These are phyloP conservation scores for Magnaporthiopsis incrustans DNA, from an alignment of 2,329 filamentous ascomycete species.

Conservation along the genomic window DNA sequence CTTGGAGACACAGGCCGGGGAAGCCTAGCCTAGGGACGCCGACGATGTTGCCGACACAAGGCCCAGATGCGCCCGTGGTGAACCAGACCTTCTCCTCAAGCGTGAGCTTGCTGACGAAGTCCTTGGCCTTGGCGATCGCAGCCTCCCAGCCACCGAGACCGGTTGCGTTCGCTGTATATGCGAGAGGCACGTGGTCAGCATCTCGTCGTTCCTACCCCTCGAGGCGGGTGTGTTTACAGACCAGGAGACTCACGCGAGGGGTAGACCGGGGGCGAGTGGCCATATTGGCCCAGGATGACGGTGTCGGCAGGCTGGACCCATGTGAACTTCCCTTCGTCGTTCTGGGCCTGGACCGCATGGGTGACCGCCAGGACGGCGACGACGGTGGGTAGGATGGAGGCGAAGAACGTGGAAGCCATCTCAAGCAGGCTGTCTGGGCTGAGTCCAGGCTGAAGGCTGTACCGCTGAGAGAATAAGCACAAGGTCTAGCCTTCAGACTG, in stretches of 20 bases:
- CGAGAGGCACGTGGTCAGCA: slow-evolving; percentile 10
- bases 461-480: not conserved
- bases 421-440: slow-evolving; percentile 1
- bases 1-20: slow-evolving; percentile 57
- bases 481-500: not conserved
- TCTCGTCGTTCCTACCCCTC: not conserved
- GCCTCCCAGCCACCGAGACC: slow-evolving; percentile 27
- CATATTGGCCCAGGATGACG: slow-evolving; percentile 21
- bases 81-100: slow-evolving; percentile 47
- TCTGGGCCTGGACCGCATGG: slow-evolving; percentile 2
- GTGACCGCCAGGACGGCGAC: slow-evolving; percentile 8
- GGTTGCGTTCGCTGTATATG: slow-evolving; percentile 25
- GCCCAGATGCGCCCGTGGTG: slow-evolving; percentile 9
- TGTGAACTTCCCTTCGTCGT: slow-evolving; percentile 22
- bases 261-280: slow-evolving; percentile 27
- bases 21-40: slow-evolving; percentile 47
- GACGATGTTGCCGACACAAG: slow-evolving; percentile 23
- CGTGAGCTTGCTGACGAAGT: slow-evolving; percentile 56
- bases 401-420: slow-evolving; percentile 7
- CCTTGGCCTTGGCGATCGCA: slow-evolving; percentile 27
- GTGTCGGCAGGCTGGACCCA: slow-evolving; percentile 33
- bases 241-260: slow-evolving; percentile 26
- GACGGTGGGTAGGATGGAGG: slow-evolving; percentile 5
- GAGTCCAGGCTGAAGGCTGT: not conserved
- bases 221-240: no score